A percentile compares a stretch with the other conserved stretches of the same genome.
These are phyloP conservation scores for Phoma herbarum DNA, from an alignment of 2,329 filamentous ascomycete species.

Conservation along the genomic window DNA sequence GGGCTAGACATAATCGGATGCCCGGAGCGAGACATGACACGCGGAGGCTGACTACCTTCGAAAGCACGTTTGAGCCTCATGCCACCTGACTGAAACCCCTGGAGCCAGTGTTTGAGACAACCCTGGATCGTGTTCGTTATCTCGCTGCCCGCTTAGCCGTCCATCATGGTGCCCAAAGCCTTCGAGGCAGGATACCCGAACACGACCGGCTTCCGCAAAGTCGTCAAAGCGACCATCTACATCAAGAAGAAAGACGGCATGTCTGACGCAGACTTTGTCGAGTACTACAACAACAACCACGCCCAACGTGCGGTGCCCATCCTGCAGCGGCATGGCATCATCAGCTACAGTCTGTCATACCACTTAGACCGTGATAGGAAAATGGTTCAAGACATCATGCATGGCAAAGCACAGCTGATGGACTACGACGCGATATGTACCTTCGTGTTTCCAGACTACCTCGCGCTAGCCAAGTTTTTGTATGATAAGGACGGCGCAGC, in stretches of 20 bases:
- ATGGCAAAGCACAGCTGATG: slow-evolving; percentile 55
- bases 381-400: slow-evolving; percentile 56
- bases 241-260: slow-evolving; percentile 59
- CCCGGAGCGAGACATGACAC: neutral
- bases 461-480: slow-evolving; percentile 57
- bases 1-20: neutral
- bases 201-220: slow-evolving; percentile 54
- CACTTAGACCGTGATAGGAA: slow-evolving; percentile 56
- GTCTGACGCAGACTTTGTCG: slow-evolving; percentile 56
- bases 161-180: slow-evolving; percentile 54
- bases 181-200: slow-evolving; percentile 58
- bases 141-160: neutral
- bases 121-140: neutral
- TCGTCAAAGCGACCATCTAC: slow-evolving; percentile 57
- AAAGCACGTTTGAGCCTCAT: neutral
- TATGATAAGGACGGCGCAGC: slow-evolving; percentile 57
- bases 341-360: slow-evolving; percentile 59
- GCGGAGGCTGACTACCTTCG: neutral
- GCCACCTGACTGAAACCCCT: neutral
- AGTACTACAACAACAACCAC: slow-evolving; percentile 58
- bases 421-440: slow-evolving; percentile 60
- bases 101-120: neutral
- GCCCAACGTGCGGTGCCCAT: slow-evolving; percentile 56
- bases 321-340: slow-evolving; percentile 54
- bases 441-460: slow-evolving; percentile 58